Evolutionary conservation across 2,329 filamentous ascomycete species (phyloP).

Genomic region (Aspergillus latus): DNA sequence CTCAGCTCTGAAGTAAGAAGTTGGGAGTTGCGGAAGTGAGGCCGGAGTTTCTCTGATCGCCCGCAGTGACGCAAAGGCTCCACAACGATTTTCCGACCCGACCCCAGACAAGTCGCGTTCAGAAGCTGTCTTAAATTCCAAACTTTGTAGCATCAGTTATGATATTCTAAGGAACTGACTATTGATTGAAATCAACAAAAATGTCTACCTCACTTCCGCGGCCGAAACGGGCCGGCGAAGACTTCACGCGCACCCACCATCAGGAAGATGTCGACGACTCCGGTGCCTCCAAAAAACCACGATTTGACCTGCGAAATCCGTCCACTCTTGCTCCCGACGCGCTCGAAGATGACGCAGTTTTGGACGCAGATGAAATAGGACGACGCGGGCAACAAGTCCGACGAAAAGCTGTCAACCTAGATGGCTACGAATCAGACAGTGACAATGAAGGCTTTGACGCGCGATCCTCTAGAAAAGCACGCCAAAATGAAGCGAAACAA

Average conservation of each 20-base stretch:
- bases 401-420: constrained; percentile 90
- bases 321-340: constrained; percentile 85
- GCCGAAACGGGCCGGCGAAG: constrained; percentile 79
- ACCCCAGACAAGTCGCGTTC: constrained; percentile 29
- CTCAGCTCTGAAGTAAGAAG: neutral
- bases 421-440: constrained; percentile 91
- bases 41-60: constrained; percentile 21
- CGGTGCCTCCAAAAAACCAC: constrained; percentile 69
- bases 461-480: constrained; percentile 62
- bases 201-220: constrained; percentile 68
- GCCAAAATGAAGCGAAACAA: constrained; percentile 34
- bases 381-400: constrained; percentile 70
- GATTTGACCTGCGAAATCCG: constrained; percentile 93
- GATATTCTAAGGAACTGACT: too few species aligned
- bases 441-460: constrained; percentile 88
- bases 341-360: constrained; percentile 69
- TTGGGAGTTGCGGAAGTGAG: constrained; percentile 2
- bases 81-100: constrained; percentile 43
- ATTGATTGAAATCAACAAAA: too few species aligned
- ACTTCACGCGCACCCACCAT: constrained; percentile 74
- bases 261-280: constrained; percentile 50
- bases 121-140: neutral
- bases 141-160: too few species aligned
- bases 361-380: constrained; percentile 92
- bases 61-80: constrained; percentile 40